Conservation (phyloP, 768 basidiomycete species). For the Lepiota subincarnata region DNA sequence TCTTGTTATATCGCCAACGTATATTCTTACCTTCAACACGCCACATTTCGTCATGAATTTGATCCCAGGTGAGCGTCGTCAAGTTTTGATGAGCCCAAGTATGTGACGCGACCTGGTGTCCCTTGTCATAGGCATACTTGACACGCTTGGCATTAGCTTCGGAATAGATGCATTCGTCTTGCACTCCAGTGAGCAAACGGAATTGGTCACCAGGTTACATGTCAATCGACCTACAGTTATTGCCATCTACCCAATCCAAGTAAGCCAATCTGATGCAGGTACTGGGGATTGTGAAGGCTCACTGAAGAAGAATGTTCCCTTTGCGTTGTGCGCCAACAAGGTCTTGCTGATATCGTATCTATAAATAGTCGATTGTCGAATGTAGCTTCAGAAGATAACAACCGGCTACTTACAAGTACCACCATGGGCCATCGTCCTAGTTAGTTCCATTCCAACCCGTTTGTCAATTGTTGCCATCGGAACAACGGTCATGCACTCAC, state of each 20-base stretch:
- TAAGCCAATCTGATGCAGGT: not conserved
- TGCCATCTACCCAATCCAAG: constrained; percentile 17
- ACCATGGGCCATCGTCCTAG: constrained; percentile 41
- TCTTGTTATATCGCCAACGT: not conserved
- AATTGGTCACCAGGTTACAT: not conserved
- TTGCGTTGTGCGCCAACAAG: constrained; percentile 28
- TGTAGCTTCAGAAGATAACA: not conserved
- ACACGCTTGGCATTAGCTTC: constrained; percentile 20
- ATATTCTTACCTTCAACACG: constrained; percentile 19
- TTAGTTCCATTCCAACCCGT: not conserved
- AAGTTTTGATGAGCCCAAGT: constrained; percentile 36
- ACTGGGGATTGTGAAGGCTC: constrained; percentile 1
- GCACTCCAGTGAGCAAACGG: not conserved
- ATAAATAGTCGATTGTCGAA: not conserved
- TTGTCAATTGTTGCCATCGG: not conserved
- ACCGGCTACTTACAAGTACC: constrained; percentile 26
- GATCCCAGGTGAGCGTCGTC: constrained; percentile 24
- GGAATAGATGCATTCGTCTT: constrained; percentile 31
- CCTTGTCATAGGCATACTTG: constrained; percentile 30
- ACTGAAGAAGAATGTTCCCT: constrained; percentile 45
- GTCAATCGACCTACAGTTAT: constrained; percentile 21
- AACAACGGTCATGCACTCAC: constrained; percentile 20
- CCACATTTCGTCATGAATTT: constrained; percentile 26
- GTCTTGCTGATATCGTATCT: constrained; percentile 32
- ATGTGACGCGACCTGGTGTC: constrained; percentile 39